These are phyloP conservation scores for Pseudogymnoascus sp. DNA, from an alignment of 2,329 filamentous ascomycete species.

Conservation along the genomic window DNA sequence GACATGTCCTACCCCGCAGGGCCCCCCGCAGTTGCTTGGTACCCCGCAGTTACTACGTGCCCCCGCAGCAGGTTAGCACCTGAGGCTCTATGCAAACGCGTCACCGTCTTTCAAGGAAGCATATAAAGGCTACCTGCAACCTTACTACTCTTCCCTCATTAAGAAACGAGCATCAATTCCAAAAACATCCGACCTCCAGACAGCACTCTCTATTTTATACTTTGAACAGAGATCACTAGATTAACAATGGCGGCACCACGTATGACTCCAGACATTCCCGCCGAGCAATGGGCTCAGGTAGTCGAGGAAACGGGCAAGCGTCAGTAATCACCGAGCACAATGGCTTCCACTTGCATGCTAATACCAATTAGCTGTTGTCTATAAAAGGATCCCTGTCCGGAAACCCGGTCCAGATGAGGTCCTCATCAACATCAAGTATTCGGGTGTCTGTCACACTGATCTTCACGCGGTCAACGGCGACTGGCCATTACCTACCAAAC, in stretches of 20 bases:
- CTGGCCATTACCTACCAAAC: constrained; percentile 78
- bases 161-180: background rate
- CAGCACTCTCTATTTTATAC: background rate
- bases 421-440: constrained; percentile 84
- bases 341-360: constrained; percentile 1
- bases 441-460: constrained; percentile 77
- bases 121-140: background rate
- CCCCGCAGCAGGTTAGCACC: background rate
- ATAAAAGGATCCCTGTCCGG: constrained; percentile 75
- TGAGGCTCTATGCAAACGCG: background rate
- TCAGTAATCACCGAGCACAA: constrained; percentile 32
- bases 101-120: background rate
- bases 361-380: constrained; percentile 46
- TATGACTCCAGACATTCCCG: constrained; percentile 53
- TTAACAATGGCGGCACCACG: background rate
- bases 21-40: background rate
- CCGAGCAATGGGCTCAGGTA: constrained; percentile 86
- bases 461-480: constrained; percentile 67
- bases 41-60: background rate
- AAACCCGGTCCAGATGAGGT: constrained; percentile 84
- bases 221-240: background rate
- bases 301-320: constrained; percentile 72
- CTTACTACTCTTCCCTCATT: background rate
- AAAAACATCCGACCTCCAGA: background rate
- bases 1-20: background rate